Evolutionary conservation across 306 rosid genomes (phyloP), one percentile per base, ranked within the genome.

Genomic region (Cucumis hystrix): DNA sequence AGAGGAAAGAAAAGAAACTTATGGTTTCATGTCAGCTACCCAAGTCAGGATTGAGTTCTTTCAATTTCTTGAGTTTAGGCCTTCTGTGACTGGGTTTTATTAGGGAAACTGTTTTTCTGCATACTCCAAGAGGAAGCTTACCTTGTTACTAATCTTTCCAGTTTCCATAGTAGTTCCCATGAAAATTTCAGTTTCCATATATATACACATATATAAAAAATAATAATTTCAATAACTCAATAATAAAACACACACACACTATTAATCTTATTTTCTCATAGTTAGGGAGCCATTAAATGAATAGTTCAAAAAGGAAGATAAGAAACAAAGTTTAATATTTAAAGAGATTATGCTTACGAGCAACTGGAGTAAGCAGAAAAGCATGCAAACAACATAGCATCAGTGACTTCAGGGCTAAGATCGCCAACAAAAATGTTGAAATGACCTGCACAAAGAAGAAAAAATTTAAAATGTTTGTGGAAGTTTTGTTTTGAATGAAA

Each of bases 401-500:
- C 98, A 67, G 98, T 93, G 82, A 93, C 96, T 89, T 93, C 98
- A 10, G 98, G 94, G 68, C 98, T 93, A 79, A 93, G 96, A 87
- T 93, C 98, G 77, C 98, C 98, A 73, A 93, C 98, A 84, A 93
- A 93, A 84, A 93, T 93, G 86, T 91, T 91, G 87, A 40, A 93
- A 68, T 93, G 98, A 56, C 97, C 98, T 93, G 91, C 91, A 85
- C 47, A 82, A 61, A 51, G 57, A 60, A 83, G 64, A 47, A 65
- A 37, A 35, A 65, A 10, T 2, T 65, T 30, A 17, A 30, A 35
- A 65, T 35, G 25, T 17, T 65, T 8, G 25, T 35, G 47, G 47
- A 37, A 65, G 16, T 8, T 16, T 17, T 35, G 23, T 17, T 66
- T 18, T 35, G 25, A 18, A 39, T 3, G 1, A 10, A 17, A 40